Evolutionary conservation across 2,329 filamentous ascomycete species (phyloP), one percentile per base, ranked within the genome.

Genomic region (Gremmenia infestans): DNA sequence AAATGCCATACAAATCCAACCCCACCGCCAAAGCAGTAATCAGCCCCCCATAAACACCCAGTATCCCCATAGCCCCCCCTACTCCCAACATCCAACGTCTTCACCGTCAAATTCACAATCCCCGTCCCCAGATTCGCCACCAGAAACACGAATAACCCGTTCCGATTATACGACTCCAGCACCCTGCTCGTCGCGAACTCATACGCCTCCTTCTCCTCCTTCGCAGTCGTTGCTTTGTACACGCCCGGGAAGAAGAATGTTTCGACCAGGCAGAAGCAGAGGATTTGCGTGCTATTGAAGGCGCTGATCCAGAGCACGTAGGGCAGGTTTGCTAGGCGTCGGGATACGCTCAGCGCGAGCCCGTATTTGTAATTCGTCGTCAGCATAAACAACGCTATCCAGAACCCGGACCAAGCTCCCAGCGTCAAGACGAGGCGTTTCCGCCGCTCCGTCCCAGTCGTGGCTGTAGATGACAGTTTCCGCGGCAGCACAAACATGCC

Each of bases 281-380:
- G 76, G 9, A 99, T 77, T 70, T 96, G 91, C n/a, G 81, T 78
- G 59, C 83, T 86, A 75, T 97, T 99, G 77, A 94, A 97, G 2
- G 90, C 87, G n/a, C 86, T 81, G 7, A 96, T 87, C 91, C 93
- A 97, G 46, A 96, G 77, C 45, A 97, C 81, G 70, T 99, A 99
- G 0, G 94, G 91, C 60, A 97, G 79, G 67, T 99, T 99, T 8
- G 93, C 94, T 55, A 97, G 77, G 0, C 94, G 86, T 19, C 94
- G 87, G 5, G 94, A 97, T 7, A 97, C 91, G 14, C 79, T 79
- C 28, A 96, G 77, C 6, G 84, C 84, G 36, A 91, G 78, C 5
- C 91, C 91, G 61, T 87, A 87, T 11, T 72, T 74, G 67, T 86
- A 87, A 64, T 80, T 81, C 1, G 88, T 91, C 36, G 83, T 80